Evolutionary conservation across 805 yeast genomes (phyloP), one percentile per base, ranked within the genome.

Genomic region (Candida xiaguanensis): DNA sequence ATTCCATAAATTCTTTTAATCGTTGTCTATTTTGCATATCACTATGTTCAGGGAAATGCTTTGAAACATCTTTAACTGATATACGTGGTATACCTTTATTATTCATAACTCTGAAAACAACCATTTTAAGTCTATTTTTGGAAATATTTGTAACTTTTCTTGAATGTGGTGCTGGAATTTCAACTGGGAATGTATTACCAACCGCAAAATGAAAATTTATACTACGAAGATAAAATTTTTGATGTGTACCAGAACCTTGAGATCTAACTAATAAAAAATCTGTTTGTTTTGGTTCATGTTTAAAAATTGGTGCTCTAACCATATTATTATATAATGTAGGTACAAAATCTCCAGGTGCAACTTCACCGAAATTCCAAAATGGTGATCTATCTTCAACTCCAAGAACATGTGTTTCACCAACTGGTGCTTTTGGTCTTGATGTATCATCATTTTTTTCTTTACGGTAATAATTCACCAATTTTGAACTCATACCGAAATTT

Each of bases 311-410:
- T 0, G 99, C 97, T 45, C 99, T 68, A 4, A 84, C 60, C 84
- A 93, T 82, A 52, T 88, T 85, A 58, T 91, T 93, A 65, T 93
- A 93, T 34, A 91, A 65, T 0, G 99, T 86, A 1, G 98, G 98
- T 2, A 90, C 96, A 40, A 88, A 78, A 50, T 84, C 87, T 2
- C 99, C 99, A 2, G 89, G 86, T 33, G 88, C 96, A 6, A 93
- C 98, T 64, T 85, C 86, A 1, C 99, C 99, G 66, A 89, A 93
- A 59, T 90, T 93, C 98, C 99, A 93, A 58, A 93, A 93, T 9
- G 99, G 97, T 6, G 96, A 86, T 51, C 95, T 75, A 62, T 93
- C 99, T 56, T 90, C 96, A 1, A 87, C 86, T n/a, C 96, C 97
- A 26, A 93, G 68, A 2, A 93, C 96, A 62, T 86, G 93, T 0